Percentiles rank a stretch among this genome's conserved stretches.
phyloP scores from a whole-genome alignment of 2,329 filamentous ascomycete species.

The Hymenoscyphus occultus region DNA sequence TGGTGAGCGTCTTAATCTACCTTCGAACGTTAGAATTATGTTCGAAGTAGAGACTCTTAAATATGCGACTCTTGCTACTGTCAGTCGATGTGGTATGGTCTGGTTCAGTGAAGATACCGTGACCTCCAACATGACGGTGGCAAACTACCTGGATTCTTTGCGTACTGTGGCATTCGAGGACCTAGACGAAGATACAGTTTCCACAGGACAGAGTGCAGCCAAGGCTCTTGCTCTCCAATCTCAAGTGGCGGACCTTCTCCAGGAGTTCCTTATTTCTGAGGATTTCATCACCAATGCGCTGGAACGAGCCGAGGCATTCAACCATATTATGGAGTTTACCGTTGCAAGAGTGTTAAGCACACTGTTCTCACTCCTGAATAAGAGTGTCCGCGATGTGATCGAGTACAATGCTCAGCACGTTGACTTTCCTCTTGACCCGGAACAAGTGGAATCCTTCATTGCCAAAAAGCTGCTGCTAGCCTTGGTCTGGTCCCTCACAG shows the following conservation, averaged over 20 bases:
- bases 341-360: slow-evolving; percentile 86
- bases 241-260: slow-evolving; percentile 75
- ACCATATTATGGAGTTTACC: slow-evolving; percentile 99
- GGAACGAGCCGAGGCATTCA: slow-evolving; percentile 70
- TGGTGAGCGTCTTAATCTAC: slow-evolving; percentile 93
- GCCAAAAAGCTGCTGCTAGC: slow-evolving; percentile 93
- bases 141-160: slow-evolving; percentile 83
- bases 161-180: slow-evolving; percentile 87
- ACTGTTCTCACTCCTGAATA: slow-evolving; percentile 92
- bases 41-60: slow-evolving; percentile 98
- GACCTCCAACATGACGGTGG: slow-evolving; percentile 85
- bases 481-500: slow-evolving; percentile 91
- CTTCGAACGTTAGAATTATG: slow-evolving; percentile 96
- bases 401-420: slow-evolving; percentile 95
- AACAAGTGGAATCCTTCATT: slow-evolving; percentile 84
- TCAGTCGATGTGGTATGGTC: slow-evolving; percentile 99
- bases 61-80: slow-evolving; percentile 96
- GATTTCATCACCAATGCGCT: slow-evolving; percentile 78
- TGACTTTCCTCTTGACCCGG: slow-evolving; percentile 87
- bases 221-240: slow-evolving; percentile 77
- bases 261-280: slow-evolving; percentile 71
- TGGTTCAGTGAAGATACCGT: slow-evolving; percentile 99
- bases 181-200: slow-evolving; percentile 84
- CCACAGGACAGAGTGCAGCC: slow-evolving; percentile 70
- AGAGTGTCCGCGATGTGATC: slow-evolving; percentile 84